Base-by-base conservation (phyloP, 2,329 filamentous ascomycete species). In the Pseudocercospora macadamiae region DNA sequence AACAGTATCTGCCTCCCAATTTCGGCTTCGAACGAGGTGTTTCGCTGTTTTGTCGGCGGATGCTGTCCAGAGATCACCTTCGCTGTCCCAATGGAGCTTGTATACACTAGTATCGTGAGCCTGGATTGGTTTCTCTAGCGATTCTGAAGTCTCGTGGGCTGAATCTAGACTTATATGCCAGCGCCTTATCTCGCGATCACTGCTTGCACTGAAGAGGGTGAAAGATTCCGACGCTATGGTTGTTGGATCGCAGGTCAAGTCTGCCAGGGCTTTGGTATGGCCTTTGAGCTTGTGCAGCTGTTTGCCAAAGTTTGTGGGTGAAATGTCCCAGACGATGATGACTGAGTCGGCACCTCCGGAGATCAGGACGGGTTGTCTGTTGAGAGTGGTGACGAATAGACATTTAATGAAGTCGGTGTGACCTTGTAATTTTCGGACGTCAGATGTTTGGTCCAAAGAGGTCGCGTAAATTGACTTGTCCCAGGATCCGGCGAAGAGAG, bases 61-160 rank as follows among this genome's bases (percentile, higher is more conserved):
- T 4, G 93, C 89, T 6, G 93, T 97, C 92, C 92, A 97, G 12
- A 97, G 77, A 67, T 30, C 47, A 28, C 83, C 86, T 47, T 86
- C 84, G 3, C 76, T 75, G 44, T 74, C 71, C 67, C 96, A 96
- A 18, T 84, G 78, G 12, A 97, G 77, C 64, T 84, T 87, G 75
- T 96, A 96, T 8, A 99, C 86, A 65, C 89, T 95, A 0, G 95
- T 99, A 66, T 97, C 91, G 74, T 99, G 95, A 62, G 88, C 88
- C 47, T 89, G 76, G 51, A 97, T 87, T 1, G 83, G 70, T 75
- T 82, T 65, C 76, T 81, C 59, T 75, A 80, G 58, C 76, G 67
- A 68, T 12, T 66, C 48, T 60, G 72, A 18, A 55, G 87, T 74
- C 73, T 89, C 85, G 67, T 83, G 79, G 57, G 80, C 81, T 3